Evolutionary conservation across 2,329 filamentous ascomycete species (phyloP).

Genomic region (Sarocladiaceae sp.): DNA sequence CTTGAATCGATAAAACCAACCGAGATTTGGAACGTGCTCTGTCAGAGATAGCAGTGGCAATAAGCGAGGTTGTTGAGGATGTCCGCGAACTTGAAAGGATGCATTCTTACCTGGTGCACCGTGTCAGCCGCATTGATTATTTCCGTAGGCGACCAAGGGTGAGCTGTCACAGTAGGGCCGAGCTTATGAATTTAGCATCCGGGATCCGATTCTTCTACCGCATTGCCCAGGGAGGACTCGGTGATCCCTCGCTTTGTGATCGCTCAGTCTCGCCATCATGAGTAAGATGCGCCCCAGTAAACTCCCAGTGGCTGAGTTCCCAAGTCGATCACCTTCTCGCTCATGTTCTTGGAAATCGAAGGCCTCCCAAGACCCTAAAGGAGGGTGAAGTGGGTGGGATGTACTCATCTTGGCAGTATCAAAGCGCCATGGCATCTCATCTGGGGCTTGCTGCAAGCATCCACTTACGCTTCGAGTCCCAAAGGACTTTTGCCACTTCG

Average conservation of each 20-base stretch:
- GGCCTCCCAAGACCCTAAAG: background rate
- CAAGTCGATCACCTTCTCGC: background rate
- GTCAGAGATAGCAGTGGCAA: too few relatives aligned
- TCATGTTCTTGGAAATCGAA: too few relatives aligned
- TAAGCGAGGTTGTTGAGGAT: background rate
- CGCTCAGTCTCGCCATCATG: background rate
- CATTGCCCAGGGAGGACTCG: too few relatives aligned
- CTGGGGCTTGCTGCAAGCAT: background rate
- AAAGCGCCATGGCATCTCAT: conserved; percentile 2
- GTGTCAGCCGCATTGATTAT: background rate
- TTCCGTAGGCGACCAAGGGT: background rate
- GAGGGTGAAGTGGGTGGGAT: background rate
- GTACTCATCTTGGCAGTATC: background rate
- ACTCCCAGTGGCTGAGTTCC: background rate
- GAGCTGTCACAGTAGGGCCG: background rate
- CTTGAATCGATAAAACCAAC: background rate
- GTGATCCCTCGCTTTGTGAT: too few relatives aligned
- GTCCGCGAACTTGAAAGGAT: background rate
- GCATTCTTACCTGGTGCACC: background rate
- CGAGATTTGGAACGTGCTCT: background rate
- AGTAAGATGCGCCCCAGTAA: background rate
- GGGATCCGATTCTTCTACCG: background rate
- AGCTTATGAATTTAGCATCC: background rate
- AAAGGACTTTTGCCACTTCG: conserved; percentile 3
- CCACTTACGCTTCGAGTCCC: too few relatives aligned